Evolutionary conservation across 225 moss, liverwort and hornwort species (phyloP).

Genomic region (Antitrichia curtipendula): DNA sequence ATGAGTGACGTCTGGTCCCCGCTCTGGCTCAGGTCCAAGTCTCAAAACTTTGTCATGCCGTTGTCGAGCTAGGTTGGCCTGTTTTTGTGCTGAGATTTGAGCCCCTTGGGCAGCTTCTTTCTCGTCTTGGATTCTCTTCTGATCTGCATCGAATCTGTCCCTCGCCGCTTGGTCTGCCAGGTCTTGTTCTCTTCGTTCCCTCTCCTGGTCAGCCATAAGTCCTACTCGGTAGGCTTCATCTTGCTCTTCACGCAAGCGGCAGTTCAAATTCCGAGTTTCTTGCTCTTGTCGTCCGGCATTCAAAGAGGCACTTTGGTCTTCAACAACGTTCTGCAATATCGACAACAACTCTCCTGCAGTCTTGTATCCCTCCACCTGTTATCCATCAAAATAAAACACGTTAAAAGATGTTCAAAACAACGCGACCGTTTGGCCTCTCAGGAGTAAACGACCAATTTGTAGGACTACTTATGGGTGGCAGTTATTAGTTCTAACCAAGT

Average conservation of each 20-base stretch:
- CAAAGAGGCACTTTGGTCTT: conserved; percentile 69
- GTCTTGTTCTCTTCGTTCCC: conserved; percentile 48
- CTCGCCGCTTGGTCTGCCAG: conserved; percentile 45
- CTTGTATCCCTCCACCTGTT: conserved; percentile 68
- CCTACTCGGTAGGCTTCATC: conserved; percentile 74
- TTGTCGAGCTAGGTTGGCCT: conserved; percentile 33
- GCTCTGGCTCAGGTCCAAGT: conserved; percentile 68
- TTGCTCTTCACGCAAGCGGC: conserved; percentile 84
- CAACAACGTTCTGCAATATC: conserved; percentile 59
- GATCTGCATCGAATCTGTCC: conserved; percentile 57
- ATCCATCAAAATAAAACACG: neutral
- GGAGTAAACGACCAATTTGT: neutral
- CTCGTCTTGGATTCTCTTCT: conserved; percentile 49
- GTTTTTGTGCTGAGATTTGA: conserved; percentile 39
- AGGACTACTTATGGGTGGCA: neutral
- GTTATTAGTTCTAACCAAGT: neutral
- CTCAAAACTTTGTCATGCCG: conserved; percentile 50
- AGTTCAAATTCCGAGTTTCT: conserved; percentile 64
- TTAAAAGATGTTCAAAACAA: neutral
- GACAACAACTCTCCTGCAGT: conserved; percentile 53
- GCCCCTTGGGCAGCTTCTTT: conserved; percentile 46
- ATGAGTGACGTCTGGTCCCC: conserved; percentile 52
- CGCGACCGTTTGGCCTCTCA: neutral
- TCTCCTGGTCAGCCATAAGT: conserved; percentile 86
- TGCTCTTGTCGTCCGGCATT: conserved; percentile 58